Base-by-base conservation (phyloP, 371 early-diverging fungal species). In the Rhizopus stolonifer region DNA sequence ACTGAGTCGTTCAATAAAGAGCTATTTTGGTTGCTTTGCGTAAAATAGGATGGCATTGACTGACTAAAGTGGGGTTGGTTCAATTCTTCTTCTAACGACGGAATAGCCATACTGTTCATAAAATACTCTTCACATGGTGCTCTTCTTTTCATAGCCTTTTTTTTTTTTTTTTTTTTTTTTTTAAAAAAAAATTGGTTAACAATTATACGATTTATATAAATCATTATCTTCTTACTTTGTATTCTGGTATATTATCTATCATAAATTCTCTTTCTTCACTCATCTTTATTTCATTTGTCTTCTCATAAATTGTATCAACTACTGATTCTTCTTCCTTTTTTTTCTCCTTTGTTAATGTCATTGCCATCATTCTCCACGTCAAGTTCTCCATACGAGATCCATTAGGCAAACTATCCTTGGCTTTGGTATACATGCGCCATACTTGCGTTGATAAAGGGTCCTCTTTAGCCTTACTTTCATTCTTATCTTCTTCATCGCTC, bases 321-420 rank as follows among this genome's bases (percentile, higher is more conserved):
- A 44, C 24, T 4, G 18, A 24, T 24, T 47, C 45, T 44, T 49
- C 25, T 38, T 62, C 63, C 59, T 42, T 32, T 17, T 43, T 32
- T 9, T 59, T 61, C 56, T 77, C 69, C 34, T 79, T 75, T 42
- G 69, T 78, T 9, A 81, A 54, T 4, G 77, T 72, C 74, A 85
- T 75, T n/a, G 83, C 81, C 88, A 88, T 86, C 73, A 82, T 80
- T 29, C 88, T 69, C 88, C 88, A 88, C 4, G 85, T 82, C 34
- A 85, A 49, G 56, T 88, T 88, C 56, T 88, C 88, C 23, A 86
- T 61, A 22, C 88, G 72, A 45, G 74, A 67, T 22, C 83, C 86
- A 25, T 88, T 72, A 4, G 86, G 85, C 25, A 86, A 50, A 4
- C 68, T 70, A 49, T 85, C 85, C 58, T 85, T 85, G 32, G 87